A percentile compares a stretch with the other conserved stretches of the same genome.
Conservation (phyloP, 306 rosid species). For the Castanospermum australe region DNA sequence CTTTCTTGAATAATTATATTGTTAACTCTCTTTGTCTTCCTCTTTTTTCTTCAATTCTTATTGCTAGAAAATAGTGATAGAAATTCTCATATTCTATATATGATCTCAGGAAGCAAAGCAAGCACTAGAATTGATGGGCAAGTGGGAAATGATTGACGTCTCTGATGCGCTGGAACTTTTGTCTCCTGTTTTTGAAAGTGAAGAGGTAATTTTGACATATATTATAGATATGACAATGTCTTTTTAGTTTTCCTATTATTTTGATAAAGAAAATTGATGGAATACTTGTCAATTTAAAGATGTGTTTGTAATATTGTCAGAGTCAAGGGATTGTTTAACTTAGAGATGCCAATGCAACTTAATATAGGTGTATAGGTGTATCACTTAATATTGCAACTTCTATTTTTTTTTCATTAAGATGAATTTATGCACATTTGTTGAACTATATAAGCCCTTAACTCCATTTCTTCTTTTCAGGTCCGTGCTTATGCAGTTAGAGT, state of each 20-base stretch:
- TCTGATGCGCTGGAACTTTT: constrained; percentile 91
- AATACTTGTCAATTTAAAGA: not conserved
- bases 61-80: not conserved
- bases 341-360: not conserved
- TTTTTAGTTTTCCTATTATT: not conserved
- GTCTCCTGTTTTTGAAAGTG: constrained; percentile 96
- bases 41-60: constrained; percentile 5
- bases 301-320: not conserved
- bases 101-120: constrained; percentile 95
- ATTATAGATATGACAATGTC: not conserved
- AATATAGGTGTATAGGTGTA: constrained; percentile 7
- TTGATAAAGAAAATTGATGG: not conserved
- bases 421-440: not conserved
- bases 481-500: constrained; percentile 99
- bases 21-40: not conserved
- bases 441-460: constrained; percentile 11
- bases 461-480: constrained; percentile 54
- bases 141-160: constrained; percentile 97
- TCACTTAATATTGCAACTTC: not conserved
- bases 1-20: not conserved
- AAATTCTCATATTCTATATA: constrained; percentile 22
- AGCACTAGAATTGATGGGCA: constrained; percentile 87
- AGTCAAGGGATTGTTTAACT: not conserved
- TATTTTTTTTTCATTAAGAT: not conserved
- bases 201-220: constrained; percentile 68